A percentile compares a stretch with the other conserved stretches of the same genome.
Conservation (phyloP, 306 rosid species). For the Quercus rubra region DNA sequence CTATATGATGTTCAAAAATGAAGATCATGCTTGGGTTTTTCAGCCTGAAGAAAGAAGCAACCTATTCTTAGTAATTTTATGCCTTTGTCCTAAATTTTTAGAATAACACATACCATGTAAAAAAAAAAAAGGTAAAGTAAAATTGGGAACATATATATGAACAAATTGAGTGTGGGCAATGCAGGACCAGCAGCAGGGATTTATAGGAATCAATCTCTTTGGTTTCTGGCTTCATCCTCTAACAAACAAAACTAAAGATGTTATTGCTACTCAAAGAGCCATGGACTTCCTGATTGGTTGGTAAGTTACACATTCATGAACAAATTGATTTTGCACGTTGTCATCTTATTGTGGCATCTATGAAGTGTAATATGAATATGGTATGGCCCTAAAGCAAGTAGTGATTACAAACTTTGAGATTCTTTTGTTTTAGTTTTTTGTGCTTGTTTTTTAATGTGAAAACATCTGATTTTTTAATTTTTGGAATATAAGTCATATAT, state of each 20-base stretch:
- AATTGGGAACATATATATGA: no score
- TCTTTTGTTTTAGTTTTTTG: background rate
- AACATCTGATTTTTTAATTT: background rate
- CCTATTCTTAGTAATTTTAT: no score
- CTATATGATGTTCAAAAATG: no score
- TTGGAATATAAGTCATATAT: background rate
- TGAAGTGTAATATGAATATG: background rate
- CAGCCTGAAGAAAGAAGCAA: no score
- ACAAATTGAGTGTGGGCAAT: background rate
- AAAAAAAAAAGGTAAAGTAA: no score
- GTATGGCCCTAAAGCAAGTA: background rate
- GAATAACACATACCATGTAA: no score
- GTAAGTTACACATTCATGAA: constrained; percentile 30
- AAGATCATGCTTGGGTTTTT: no score
- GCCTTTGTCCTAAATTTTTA: no score
- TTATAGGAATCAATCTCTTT: constrained; percentile 49
- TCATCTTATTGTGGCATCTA: background rate
- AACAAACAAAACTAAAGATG: constrained; percentile 38
- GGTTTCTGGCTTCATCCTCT: constrained; percentile 33
- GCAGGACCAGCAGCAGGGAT: constrained; percentile 60
- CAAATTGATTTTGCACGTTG: background rate
- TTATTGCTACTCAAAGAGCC: constrained; percentile 40
- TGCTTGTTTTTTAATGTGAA: background rate
- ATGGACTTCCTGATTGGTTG: constrained; percentile 44
- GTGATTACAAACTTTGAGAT: background rate